phyloP scores from a whole-genome alignment of 495 filamentous ascomycete genomes.

The Penicillium ucsense region DNA sequence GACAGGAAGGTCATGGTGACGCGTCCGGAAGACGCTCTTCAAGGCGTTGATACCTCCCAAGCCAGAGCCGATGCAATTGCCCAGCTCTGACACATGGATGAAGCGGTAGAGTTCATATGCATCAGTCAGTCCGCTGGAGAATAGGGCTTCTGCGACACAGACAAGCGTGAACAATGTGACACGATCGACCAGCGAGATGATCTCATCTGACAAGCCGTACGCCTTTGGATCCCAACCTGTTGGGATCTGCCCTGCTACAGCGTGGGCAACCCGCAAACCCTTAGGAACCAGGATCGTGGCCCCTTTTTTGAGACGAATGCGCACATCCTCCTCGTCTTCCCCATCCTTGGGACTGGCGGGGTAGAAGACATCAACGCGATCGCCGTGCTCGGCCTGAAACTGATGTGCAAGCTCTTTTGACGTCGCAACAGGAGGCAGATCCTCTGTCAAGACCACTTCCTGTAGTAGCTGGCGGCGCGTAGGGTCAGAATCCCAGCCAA shows the following conservation, averaged over 20 bases:
- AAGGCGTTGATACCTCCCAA: conserved; percentile 82
- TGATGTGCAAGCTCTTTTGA: conserved; percentile 89
- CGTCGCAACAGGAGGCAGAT: conserved; percentile 84
- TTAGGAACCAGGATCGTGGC: conserved; percentile 84
- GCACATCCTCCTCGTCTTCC: conserved; percentile 79
- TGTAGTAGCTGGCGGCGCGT: conserved; percentile 92
- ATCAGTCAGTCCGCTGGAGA: conserved; percentile 84
- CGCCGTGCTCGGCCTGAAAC: conserved; percentile 85
- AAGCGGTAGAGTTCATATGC: conserved; percentile 98
- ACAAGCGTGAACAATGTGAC: conserved; percentile 85
- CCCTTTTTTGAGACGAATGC: conserved; percentile 83
- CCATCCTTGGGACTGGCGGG: conserved; percentile 43
- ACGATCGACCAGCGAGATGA: conserved; percentile 86
- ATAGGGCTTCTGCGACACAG: conserved; percentile 72
- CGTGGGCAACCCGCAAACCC: conserved; percentile 80
- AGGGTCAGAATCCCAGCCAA: conserved; percentile 87
- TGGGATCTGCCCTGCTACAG: conserved; percentile 91
- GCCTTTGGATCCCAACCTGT: conserved; percentile 88
- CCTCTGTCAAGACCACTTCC: conserved; percentile 86
- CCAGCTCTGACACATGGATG: conserved; percentile 87
- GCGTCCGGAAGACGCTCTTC: conserved; percentile 89
- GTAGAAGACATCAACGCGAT: conserved; percentile 88
- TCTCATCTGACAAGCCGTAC: conserved; percentile 90
- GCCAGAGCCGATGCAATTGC: conserved; percentile 91
- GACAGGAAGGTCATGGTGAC: conserved; percentile 81